These are phyloP conservation scores for Mixia osmundae DNA, from an alignment of 1,284 basidiomycete species.

Conservation along the genomic window DNA sequence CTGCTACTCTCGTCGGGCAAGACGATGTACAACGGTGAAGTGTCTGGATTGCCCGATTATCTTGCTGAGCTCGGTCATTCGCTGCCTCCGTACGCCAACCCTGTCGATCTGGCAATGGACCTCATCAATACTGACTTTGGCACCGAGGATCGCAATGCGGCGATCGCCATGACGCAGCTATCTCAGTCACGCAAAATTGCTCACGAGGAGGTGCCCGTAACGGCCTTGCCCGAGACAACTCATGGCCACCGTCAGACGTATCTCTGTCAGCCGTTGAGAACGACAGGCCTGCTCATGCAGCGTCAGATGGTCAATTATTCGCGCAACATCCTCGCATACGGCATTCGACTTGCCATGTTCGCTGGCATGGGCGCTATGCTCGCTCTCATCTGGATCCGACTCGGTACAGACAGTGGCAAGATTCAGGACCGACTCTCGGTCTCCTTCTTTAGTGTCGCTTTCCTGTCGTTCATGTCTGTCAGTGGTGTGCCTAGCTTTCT, in stretches of 20 bases:
- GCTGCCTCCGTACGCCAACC: conserved; percentile 15
- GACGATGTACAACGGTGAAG: conserved; percentile 15
- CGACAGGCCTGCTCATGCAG: conserved; percentile 11
- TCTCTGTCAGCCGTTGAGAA: conserved; percentile 2
- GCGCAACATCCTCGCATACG: conserved; percentile 35
- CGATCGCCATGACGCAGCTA: too few species aligned
- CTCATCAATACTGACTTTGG: conserved; percentile 18
- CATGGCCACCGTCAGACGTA: conserved; percentile 8
- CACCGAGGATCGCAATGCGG: neutral
- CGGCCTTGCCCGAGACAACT: conserved; percentile 19
- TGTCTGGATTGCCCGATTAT: conserved; percentile 7
- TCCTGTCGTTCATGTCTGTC: conserved; percentile 32
- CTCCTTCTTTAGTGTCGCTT: conserved; percentile 26
- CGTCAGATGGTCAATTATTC: conserved; percentile 15
- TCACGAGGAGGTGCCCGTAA: conserved; percentile 14
- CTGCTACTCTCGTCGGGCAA: conserved; percentile 19
- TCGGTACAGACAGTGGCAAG: conserved; percentile 23
- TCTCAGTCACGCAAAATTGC: too few species aligned
- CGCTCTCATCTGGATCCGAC: conserved; percentile 36
- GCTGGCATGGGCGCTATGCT: conserved; percentile 33
- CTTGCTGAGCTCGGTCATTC: conserved; percentile 11
- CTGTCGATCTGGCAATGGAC: conserved; percentile 17
- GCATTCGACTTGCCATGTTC: conserved; percentile 38
- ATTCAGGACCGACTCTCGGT: conserved; percentile 22
- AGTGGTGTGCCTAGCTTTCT: conserved; percentile 23